phyloP scores from a whole-genome alignment of 176 grass and related monocot genomes.

The Raddia guianensis region DNA sequence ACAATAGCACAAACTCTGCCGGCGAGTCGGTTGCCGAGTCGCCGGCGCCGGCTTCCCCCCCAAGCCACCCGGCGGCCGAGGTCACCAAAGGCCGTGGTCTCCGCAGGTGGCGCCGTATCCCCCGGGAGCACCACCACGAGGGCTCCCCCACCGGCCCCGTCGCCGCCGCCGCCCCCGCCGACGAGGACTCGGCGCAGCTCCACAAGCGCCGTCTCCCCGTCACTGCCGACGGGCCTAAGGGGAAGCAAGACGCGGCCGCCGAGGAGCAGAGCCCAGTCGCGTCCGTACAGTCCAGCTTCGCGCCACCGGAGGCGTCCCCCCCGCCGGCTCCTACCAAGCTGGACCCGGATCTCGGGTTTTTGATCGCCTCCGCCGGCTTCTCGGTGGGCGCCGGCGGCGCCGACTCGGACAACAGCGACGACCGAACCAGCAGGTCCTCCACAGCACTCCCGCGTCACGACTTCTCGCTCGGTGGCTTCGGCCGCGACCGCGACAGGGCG shows the following conservation, averaged over 20 bases:
- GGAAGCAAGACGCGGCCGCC: slow-evolving; percentile 42
- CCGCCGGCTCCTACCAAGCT: slow-evolving; percentile 36
- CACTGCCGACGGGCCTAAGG: slow-evolving; percentile 33
- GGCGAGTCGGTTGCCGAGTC: slow-evolving; percentile 45
- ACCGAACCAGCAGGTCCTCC: slow-evolving; percentile 77
- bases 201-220: slow-evolving; percentile 60
- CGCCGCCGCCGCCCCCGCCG: background rate
- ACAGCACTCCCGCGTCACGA: slow-evolving; percentile 52
- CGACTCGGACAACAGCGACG: slow-evolving; percentile 93
- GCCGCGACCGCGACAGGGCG: slow-evolving; percentile 50
- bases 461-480: slow-evolving; percentile 43
- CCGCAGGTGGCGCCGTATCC: slow-evolving; percentile 67
- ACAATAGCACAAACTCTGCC: slow-evolving; percentile 34
- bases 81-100: slow-evolving; percentile 56
- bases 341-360: slow-evolving; percentile 53
- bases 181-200: slow-evolving; percentile 54
- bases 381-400: slow-evolving; percentile 61
- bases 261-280: slow-evolving; percentile 72
- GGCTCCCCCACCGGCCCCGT: slow-evolving; percentile 43
- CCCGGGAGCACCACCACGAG: slow-evolving; percentile 54
- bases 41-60: slow-evolving; percentile 21
- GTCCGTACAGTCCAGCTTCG: slow-evolving; percentile 65
- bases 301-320: slow-evolving; percentile 30
- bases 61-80: background rate
- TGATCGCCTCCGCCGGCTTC: slow-evolving; percentile 69